phyloP scores from a whole-genome alignment of 2,329 filamentous ascomycete genomes.

The Uncinocarpus reesii region DNA sequence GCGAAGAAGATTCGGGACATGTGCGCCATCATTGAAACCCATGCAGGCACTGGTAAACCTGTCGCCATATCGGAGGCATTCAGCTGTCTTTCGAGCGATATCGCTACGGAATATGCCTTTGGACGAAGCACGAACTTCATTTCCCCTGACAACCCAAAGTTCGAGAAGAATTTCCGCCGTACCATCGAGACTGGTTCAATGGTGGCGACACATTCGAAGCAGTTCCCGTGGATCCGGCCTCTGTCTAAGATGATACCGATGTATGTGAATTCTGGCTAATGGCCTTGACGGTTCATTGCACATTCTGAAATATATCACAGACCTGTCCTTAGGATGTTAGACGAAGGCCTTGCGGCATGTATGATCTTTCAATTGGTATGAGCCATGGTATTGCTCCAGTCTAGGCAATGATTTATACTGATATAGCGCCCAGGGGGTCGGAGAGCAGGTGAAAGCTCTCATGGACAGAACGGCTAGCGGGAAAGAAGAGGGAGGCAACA shows the following conservation, averaged over 20 bases:
- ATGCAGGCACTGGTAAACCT: conserved; percentile 7
- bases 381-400: not conserved
- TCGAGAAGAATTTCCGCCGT: conserved; percentile 21
- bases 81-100: conserved; percentile 30
- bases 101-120: conserved; percentile 37
- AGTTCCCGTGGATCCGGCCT: conserved; percentile 2
- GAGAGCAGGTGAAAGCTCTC: conserved; percentile 1
- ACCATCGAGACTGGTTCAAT: not conserved
- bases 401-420: not conserved
- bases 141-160: conserved; percentile 26
- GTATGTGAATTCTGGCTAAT: not conserved
- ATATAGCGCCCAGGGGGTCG: conserved; percentile 1
- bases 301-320: conserved; percentile 1
- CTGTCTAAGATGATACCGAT: conserved; percentile 4
- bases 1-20: conserved; percentile 16
- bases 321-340: not conserved
- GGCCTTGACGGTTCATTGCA: not conserved
- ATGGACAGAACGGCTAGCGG: not conserved
- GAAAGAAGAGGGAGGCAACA: conserved; percentile 13
- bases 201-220: conserved; percentile 3
- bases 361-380: conserved; percentile 2
- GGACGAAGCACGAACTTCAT: conserved; percentile 20
- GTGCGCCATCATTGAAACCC: conserved; percentile 9
- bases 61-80: conserved; percentile 14
- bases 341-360: not conserved